Conservation (phyloP, 306 rosid genomes). For the Sicyos baderoa region DNA sequence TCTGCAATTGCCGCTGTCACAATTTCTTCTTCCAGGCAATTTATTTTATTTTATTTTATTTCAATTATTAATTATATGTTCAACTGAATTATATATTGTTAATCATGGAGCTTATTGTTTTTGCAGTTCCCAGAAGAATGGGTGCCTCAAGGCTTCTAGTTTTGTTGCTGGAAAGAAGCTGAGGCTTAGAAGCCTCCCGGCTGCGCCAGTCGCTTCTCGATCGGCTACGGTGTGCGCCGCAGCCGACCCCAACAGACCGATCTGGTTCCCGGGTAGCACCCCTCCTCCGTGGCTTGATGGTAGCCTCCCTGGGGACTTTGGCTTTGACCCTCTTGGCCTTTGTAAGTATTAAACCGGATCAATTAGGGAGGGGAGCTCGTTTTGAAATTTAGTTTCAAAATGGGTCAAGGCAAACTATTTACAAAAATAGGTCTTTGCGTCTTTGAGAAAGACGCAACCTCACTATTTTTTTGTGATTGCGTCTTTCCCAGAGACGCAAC, state of each 20-base stretch:
- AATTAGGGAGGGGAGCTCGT: no score
- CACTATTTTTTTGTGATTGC: no score
- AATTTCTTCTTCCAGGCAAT: conserved; percentile 43
- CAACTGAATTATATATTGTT: no score
- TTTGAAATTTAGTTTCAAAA: no score
- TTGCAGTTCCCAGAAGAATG: conserved; percentile 45
- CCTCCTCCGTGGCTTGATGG: conserved; percentile 80
- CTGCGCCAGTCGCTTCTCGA: conserved; percentile 17
- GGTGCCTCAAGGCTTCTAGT: conserved; percentile 30
- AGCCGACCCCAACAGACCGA: conserved; percentile 56
- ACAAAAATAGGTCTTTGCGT: no score
- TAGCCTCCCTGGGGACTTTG: conserved; percentile 75
- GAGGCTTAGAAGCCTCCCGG: conserved; percentile 29
- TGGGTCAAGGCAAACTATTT: no score
- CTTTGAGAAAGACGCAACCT: no score
- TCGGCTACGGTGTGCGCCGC: conserved; percentile 33
- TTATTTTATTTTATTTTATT: conserved; percentile 9
- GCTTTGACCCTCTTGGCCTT: conserved; percentile 74
- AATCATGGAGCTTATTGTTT: not conserved
- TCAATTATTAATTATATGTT: no score
- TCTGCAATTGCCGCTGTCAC: conserved; percentile 47
- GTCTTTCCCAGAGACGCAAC: no score
- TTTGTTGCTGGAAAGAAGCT: conserved; percentile 47
- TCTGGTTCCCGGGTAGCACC: conserved; percentile 67
- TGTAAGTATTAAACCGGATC: conserved; percentile 30